Percentiles rank a stretch among this genome's conserved stretches.
phyloP scores from a whole-genome alignment of 495 filamentous ascomycete species.

The Hypoxylon subgilvum region DNA sequence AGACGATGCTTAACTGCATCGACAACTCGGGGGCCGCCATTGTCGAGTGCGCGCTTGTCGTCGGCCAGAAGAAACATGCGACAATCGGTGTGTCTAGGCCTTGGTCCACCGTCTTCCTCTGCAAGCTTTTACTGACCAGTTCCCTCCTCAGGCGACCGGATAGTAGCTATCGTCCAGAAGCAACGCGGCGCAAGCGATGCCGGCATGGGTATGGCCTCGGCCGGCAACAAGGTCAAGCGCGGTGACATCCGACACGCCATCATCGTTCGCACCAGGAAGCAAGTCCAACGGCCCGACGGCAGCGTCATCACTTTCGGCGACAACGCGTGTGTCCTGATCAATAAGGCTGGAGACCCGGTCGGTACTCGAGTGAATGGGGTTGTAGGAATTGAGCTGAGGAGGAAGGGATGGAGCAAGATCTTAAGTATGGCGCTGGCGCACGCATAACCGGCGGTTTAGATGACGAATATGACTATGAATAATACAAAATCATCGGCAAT shows the following conservation, averaged over 20 bases:
- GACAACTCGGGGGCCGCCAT: slow-evolving; percentile 99
- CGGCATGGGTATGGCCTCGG: slow-evolving; percentile 62
- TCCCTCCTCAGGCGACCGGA: slow-evolving; percentile 78
- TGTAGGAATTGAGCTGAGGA: slow-evolving; percentile 83
- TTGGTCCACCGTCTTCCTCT: background rate
- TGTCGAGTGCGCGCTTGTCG: slow-evolving; percentile 92
- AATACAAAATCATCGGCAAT: background rate
- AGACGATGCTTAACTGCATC: slow-evolving; percentile 99
- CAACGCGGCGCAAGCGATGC: slow-evolving; percentile 69
- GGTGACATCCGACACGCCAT: slow-evolving; percentile 97
- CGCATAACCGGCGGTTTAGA: slow-evolving; percentile 60
- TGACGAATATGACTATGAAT: background rate
- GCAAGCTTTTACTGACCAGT: slow-evolving; percentile 1
- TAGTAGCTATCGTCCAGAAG: slow-evolving; percentile 97
- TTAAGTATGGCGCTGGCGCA: slow-evolving; percentile 93
- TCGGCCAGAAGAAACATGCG: slow-evolving; percentile 88
- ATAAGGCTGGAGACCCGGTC: slow-evolving; percentile 95
- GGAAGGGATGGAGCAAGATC: slow-evolving; percentile 96
- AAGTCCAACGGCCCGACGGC: slow-evolving; percentile 83
- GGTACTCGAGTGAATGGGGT: slow-evolving; percentile 90
- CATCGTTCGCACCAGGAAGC: slow-evolving; percentile 87
- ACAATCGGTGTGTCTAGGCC: slow-evolving; percentile 74
- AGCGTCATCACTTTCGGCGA: slow-evolving; percentile 92
- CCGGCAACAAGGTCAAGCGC: slow-evolving; percentile 89
- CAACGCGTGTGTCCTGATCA: slow-evolving; percentile 96